phyloP scores from a whole-genome alignment of 192 early-diverging fungal species.

The Geranomyces michiganensis region DNA sequence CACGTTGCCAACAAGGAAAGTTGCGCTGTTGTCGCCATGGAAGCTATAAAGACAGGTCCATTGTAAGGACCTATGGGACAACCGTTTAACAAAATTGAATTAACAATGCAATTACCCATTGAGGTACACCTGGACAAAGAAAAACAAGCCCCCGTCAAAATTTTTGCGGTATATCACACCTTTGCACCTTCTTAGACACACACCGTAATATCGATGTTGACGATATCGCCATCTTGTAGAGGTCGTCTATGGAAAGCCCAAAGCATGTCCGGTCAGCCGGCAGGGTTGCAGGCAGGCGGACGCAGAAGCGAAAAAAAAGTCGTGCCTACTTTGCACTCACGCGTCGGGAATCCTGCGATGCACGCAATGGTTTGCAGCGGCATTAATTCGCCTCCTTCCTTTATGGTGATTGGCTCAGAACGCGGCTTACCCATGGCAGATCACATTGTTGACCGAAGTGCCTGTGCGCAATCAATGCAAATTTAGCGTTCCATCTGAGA shows the following conservation, averaged over 20 bases:
- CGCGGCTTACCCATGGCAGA: conserved; percentile 68
- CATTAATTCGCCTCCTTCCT: neutral
- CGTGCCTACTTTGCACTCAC: conserved; percentile 8
- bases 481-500: neutral
- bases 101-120: conserved; percentile 51
- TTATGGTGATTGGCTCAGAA: too few species aligned
- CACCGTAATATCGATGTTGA: conserved; percentile 82
- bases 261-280: neutral
- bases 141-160: too few species aligned
- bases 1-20: conserved; percentile 64
- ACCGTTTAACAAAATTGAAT: too few species aligned
- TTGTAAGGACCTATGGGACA: neutral
- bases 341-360: conserved; percentile 39
- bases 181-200: neutral
- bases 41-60: conserved; percentile 38
- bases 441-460: conserved; percentile 82
- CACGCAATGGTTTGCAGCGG: neutral
- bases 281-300: too few species aligned
- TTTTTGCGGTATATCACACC: too few species aligned
- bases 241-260: conserved; percentile 41
- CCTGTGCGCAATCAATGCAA: neutral
- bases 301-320: neutral
- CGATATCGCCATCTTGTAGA: conserved; percentile 68
- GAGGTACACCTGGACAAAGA: conserved; percentile 46
- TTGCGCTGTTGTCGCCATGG: conserved; percentile 75